Evolutionary conservation across 768 basidiomycete genomes (phyloP).

Genomic region (Mycena latifolia): DNA sequence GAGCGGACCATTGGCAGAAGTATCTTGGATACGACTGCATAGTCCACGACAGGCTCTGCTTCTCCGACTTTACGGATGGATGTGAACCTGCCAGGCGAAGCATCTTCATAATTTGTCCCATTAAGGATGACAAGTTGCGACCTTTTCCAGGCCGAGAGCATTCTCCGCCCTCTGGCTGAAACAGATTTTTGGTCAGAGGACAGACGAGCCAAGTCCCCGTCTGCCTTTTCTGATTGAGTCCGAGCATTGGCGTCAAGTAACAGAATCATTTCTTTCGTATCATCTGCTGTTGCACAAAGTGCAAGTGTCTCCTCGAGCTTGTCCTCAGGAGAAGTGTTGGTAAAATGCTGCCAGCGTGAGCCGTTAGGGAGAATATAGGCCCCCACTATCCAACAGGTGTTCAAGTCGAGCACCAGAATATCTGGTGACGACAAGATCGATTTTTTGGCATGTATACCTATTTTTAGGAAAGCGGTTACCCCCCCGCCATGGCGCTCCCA

Average conservation of each 20-base stretch:
- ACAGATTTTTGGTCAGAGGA: slow-evolving; percentile 13
- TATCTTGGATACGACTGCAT: slow-evolving; percentile 11
- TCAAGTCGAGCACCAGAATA: slow-evolving; percentile 15
- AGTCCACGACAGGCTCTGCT: slow-evolving; percentile 6
- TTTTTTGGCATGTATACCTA: slow-evolving; percentile 6
- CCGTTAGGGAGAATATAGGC: slow-evolving; percentile 8
- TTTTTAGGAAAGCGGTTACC: slow-evolving; percentile 16
- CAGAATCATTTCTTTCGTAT: slow-evolving; percentile 15
- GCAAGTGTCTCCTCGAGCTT: slow-evolving; percentile 17
- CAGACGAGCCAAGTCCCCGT: background rate
- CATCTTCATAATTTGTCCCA: slow-evolving; percentile 8
- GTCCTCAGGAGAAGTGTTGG: slow-evolving; percentile 7
- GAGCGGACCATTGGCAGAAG: slow-evolving; percentile 1
- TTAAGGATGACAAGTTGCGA: slow-evolving; percentile 14
- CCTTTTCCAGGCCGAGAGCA: slow-evolving; percentile 24
- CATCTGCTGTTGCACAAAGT: slow-evolving; percentile 9
- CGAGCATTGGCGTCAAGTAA: slow-evolving; percentile 20
- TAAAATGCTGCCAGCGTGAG: slow-evolving; percentile 11
- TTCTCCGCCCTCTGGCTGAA: slow-evolving; percentile 3
- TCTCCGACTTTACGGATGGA: slow-evolving; percentile 9
- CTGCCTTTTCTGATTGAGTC: slow-evolving; percentile 13
- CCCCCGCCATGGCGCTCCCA: slow-evolving; percentile 19
- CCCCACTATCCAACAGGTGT: slow-evolving; percentile 3
- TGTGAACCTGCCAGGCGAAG: background rate
- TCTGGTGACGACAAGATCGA: slow-evolving; percentile 15